Evolutionary conservation across 345 rosid genomes (phyloP).

Genomic region (Linum usitatissimum): DNA sequence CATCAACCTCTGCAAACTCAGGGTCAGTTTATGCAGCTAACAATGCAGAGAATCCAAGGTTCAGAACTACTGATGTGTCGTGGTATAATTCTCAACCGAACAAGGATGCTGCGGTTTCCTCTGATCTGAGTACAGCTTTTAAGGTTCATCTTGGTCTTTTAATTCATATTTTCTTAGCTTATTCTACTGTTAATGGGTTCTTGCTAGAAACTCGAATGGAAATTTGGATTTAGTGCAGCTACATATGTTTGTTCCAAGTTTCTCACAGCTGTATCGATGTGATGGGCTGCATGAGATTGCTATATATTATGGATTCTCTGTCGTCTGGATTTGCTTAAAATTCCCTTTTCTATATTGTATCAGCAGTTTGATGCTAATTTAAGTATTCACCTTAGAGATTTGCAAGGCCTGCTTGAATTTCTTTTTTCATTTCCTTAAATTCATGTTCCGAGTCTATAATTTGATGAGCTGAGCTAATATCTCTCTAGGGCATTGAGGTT

Average conservation of each 20-base stretch:
- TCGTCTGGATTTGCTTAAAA: too few species aligned
- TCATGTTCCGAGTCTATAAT: slow-evolving; percentile 6
- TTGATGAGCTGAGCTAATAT: slow-evolving; percentile 8
- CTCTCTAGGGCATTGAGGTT: slow-evolving; percentile 47
- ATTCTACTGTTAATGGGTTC: background rate
- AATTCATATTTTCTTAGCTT: background rate
- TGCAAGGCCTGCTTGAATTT: background rate
- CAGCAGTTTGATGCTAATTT: too few species aligned
- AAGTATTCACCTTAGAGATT: background rate
- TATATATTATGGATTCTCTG: too few species aligned
- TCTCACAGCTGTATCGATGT: too few species aligned
- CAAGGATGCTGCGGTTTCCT: slow-evolving; percentile 30
- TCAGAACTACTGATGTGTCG: slow-evolving; percentile 35
- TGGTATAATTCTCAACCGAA: slow-evolving; percentile 19
- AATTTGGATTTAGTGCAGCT: too few species aligned
- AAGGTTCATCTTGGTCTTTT: slow-evolving; percentile 44
- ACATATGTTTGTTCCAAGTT: too few species aligned
- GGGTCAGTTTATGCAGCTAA: slow-evolving; percentile 79
- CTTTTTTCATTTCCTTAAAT: background rate
- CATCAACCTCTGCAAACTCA: slow-evolving; percentile 65
- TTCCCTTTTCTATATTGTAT: too few species aligned
- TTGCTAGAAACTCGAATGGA: background rate
- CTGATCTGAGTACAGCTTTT: slow-evolving; percentile 49
- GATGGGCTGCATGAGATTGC: too few species aligned
- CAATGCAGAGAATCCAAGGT: slow-evolving; percentile 87